Evolutionary conservation across 2,329 filamentous ascomycete species (phyloP), one percentile per base, ranked within the genome.

Genomic region (Byssothecium circinans): DNA sequence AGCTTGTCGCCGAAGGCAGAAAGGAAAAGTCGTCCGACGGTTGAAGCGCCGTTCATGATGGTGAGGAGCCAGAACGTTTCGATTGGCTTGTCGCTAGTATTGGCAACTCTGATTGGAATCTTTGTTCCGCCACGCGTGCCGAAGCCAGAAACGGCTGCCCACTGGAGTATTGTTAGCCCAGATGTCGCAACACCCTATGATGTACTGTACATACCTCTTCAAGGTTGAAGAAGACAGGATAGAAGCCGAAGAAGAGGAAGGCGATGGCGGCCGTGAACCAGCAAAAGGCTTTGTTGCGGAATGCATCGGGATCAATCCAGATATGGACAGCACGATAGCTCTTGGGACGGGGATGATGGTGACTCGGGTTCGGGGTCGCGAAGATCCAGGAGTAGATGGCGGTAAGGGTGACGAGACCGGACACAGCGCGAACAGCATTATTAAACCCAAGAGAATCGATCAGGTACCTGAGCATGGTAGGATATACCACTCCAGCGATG

Each of bases 181-280:
- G 12, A n/a, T 14, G 8, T 10, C 14, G 25, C 15, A 18, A 14
- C 8, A 8, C 8, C 15, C n/a, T 19, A 4, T 12, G 17, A 22
- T 22, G 12, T 3, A 19, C 12, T 29, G 37, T 29, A 32, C 37
- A 17, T 59, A 72, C 71, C 61, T 79, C 77, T 58, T 79, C 76
- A 23, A 80, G 70, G 50, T 78, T 78, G 68, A 79, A 79, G 64
- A 79, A 78, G 17, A 80, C 64, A 2, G 75, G 72, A 50, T 79
- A 79, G 58, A 79, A 79, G 18, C 77, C 77, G 40, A 78, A 70
- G 66, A 79, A 79, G 38, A 79, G 64, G 51, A 76, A 74, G 1
- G 70, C 66, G n/a, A 78, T 72, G 4, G 70, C 65, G 2, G 70
- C 72, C 18, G 70, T 71, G 50, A 77, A 74, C 67, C 71, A 77